These are phyloP conservation scores for Abortiporus biennis DNA, from an alignment of 1,284 basidiomycete species.

Conservation along the genomic window DNA sequence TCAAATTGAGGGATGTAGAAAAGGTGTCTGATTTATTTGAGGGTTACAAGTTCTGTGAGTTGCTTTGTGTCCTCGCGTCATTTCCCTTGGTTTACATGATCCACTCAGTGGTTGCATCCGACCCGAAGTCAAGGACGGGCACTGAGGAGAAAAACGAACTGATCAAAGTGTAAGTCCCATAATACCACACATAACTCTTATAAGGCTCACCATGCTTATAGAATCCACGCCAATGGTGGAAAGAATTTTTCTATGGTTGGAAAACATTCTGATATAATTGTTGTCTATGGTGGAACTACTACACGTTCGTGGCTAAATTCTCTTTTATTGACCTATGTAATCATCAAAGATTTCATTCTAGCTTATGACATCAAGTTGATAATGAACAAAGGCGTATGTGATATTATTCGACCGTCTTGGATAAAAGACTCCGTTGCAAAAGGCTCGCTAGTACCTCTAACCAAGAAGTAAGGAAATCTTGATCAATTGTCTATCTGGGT, in stretches of 20 bases:
- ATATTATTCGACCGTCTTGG: slow-evolving; percentile 79
- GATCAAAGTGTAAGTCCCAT: slow-evolving; percentile 50
- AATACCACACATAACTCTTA: not conserved
- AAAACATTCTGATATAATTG: slow-evolving; percentile 38
- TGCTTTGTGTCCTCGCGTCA: no score
- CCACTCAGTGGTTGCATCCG: slow-evolving; percentile 64
- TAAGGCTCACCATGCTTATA: slow-evolving; percentile 21
- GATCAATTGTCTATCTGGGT: not conserved
- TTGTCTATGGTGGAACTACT: slow-evolving; percentile 61
- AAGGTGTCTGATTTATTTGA: slow-evolving; percentile 64
- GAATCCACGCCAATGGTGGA: slow-evolving; percentile 77
- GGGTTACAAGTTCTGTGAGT: slow-evolving; percentile 74
- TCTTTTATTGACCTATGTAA: not conserved
- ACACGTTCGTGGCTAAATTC: slow-evolving; percentile 42
- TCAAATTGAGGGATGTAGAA: slow-evolving; percentile 51
- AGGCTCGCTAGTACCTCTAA: slow-evolving; percentile 50
- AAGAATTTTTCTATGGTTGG: slow-evolving; percentile 59
- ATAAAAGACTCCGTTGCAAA: slow-evolving; percentile 69
- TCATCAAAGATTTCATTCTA: slow-evolving; percentile 20
- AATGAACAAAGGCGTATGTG: slow-evolving; percentile 57
- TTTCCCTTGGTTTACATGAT: not conserved
- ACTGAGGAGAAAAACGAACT: slow-evolving; percentile 63
- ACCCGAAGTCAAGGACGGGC: slow-evolving; percentile 64
- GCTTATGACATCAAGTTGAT: slow-evolving; percentile 63
- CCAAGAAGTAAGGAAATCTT: slow-evolving; percentile 48